Conservation (phyloP, 305 asterid genomes). For the Solanum hybrid region DNA sequence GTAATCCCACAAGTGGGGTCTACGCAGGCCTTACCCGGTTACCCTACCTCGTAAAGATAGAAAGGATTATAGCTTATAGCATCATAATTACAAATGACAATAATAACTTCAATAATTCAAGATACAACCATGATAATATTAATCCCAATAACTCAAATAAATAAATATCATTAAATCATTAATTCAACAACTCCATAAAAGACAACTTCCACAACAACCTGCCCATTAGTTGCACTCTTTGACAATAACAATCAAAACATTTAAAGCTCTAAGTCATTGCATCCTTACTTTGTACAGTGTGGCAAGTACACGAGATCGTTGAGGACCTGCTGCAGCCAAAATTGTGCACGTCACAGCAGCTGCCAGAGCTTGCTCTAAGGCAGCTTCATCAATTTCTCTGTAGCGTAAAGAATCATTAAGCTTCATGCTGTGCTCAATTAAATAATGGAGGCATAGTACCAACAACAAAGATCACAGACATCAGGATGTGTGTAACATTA, state of each 20-base stretch:
- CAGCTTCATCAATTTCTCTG: constrained; percentile 90
- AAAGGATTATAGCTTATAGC: neutral
- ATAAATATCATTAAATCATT: neutral
- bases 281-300: constrained; percentile 72
- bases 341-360: constrained; percentile 96
- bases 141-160: neutral
- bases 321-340: constrained; percentile 97
- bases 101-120: neutral
- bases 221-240: neutral
- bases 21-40: neutral
- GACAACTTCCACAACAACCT: neutral
- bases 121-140: neutral
- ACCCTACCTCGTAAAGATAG: neutral
- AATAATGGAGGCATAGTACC: neutral
- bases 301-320: constrained; percentile 91
- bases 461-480: neutral
- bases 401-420: neutral
- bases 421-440: neutral
- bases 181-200: neutral
- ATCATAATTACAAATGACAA: neutral
- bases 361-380: constrained; percentile 80
- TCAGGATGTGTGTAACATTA: neutral
- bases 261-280: neutral
- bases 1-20: neutral
- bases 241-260: neutral